Evolutionary conservation across 2,329 filamentous ascomycete species (phyloP).

Genomic region (Xylaria sp.): DNA sequence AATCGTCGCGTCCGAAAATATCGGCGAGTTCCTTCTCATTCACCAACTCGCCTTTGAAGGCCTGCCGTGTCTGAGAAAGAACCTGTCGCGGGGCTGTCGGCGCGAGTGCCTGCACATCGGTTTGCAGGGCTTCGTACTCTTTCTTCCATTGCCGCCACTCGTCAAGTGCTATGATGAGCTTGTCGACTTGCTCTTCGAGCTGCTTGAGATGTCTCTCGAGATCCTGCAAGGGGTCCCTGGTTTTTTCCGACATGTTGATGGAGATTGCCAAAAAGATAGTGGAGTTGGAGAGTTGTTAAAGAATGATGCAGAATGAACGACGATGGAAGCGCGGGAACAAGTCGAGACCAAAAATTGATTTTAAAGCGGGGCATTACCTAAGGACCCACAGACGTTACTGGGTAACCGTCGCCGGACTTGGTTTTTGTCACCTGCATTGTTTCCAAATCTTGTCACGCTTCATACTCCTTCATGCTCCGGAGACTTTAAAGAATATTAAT

Average conservation of each 20-base stretch:
- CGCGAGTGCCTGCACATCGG: slow-evolving; percentile 62
- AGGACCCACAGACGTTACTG: not conserved
- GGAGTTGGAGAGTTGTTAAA: not conserved
- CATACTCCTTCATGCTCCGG: not conserved
- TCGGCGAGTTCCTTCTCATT: slow-evolving; percentile 52
- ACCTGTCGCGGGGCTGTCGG: slow-evolving; percentile 46
- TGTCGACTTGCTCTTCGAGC: slow-evolving; percentile 69
- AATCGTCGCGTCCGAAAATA: slow-evolving; percentile 41
- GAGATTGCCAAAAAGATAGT: slow-evolving; percentile 1
- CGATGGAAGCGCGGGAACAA: not conserved
- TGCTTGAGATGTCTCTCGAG: slow-evolving; percentile 70
- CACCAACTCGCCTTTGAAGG: slow-evolving; percentile 60
- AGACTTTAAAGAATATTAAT: not conserved
- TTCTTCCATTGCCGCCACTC: slow-evolving; percentile 90
- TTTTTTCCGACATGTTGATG: slow-evolving; percentile 18
- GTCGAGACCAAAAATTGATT: not conserved
- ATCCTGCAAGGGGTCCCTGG: slow-evolving; percentile 52
- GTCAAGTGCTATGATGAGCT: slow-evolving; percentile 69
- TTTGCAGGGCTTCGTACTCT: slow-evolving; percentile 84
- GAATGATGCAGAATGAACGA: not conserved
- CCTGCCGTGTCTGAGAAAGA: slow-evolving; percentile 52
- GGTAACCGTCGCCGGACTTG: not conserved
- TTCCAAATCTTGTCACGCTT: too few species aligned
- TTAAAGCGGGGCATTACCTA: not conserved
- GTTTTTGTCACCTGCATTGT: not conserved